A percentile compares a stretch with the other conserved stretches of the same genome.
phyloP scores from a whole-genome alignment of 2,329 filamentous ascomycete genomes.

The Botrytis cinerea region DNA sequence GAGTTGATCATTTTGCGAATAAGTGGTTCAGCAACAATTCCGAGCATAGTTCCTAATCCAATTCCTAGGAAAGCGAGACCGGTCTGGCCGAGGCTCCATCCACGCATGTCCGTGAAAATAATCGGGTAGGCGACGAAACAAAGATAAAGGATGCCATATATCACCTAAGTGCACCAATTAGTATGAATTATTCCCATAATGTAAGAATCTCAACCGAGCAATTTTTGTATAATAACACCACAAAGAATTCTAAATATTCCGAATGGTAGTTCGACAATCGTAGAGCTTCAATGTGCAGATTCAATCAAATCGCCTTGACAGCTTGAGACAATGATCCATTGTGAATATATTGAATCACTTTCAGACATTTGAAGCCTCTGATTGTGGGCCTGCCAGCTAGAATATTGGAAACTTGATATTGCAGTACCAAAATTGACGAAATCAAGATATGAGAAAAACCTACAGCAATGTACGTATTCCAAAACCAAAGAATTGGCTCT shows the following conservation, averaged over 20 bases:
- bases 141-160: conserved; percentile 85
- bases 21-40: conserved; percentile 67
- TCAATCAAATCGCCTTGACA: neutral
- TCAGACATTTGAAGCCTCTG: neutral
- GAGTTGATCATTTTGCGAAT: conserved; percentile 76
- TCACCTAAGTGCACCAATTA: conserved; percentile 47
- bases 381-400: neutral
- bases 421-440: neutral
- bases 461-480: conserved; percentile 66
- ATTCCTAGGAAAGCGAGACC: conserved; percentile 78
- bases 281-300: neutral
- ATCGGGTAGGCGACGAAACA: conserved; percentile 91
- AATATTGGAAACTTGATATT: neutral
- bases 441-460: conserved; percentile 20
- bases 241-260: neutral
- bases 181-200: neutral
- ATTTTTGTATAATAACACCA: neutral
- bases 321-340: neutral
- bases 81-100: conserved; percentile 72
- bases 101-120: conserved; percentile 71
- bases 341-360: neutral
- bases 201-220: neutral
- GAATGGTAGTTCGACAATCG: neutral
- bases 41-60: conserved; percentile 63
- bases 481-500: conserved; percentile 77